These are phyloP conservation scores for Sistotremastrum niveocremeum DNA, from an alignment of 768 basidiomycete species.

Conservation along the genomic window DNA sequence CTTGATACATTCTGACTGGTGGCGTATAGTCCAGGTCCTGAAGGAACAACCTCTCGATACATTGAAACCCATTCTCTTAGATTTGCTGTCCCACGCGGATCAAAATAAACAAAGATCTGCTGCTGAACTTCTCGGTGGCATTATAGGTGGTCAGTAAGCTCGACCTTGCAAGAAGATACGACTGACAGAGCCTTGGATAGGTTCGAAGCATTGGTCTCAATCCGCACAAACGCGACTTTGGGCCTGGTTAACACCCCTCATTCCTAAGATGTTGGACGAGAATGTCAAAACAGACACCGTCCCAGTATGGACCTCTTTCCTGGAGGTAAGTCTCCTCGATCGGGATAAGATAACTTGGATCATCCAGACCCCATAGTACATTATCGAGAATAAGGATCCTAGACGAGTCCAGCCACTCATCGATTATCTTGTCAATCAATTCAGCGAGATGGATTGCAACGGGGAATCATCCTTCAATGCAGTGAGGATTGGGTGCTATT, in stretches of 20 bases:
- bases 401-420: conserved; percentile 70
- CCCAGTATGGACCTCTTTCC: conserved; percentile 63
- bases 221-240: conserved; percentile 56
- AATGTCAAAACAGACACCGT: conserved; percentile 76
- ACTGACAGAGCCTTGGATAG: conserved; percentile 23
- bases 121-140: conserved; percentile 68
- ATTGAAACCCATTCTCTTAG: conserved; percentile 47
- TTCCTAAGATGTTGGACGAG: conserved; percentile 50
- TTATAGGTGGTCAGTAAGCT: conserved; percentile 38
- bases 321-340: conserved; percentile 36
- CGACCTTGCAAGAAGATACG: background rate
- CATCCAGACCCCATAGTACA: conserved; percentile 33
- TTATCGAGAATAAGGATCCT: conserved; percentile 71
- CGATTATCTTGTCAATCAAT: conserved; percentile 54
- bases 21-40: conserved; percentile 54
- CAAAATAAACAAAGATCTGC: conserved; percentile 83
- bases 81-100: conserved; percentile 52
- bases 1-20: background rate
- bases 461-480: conserved; percentile 75
- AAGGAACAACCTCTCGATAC: conserved; percentile 56
- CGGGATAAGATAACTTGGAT: conserved; percentile 1
- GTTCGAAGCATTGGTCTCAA: conserved; percentile 79
- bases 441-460: conserved; percentile 59
- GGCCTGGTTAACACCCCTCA: conserved; percentile 65
- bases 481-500: conserved; percentile 52